Evolutionary conservation across 2,329 filamentous ascomycete genomes (phyloP).

Genomic region (Aspergillus viridinutans): DNA sequence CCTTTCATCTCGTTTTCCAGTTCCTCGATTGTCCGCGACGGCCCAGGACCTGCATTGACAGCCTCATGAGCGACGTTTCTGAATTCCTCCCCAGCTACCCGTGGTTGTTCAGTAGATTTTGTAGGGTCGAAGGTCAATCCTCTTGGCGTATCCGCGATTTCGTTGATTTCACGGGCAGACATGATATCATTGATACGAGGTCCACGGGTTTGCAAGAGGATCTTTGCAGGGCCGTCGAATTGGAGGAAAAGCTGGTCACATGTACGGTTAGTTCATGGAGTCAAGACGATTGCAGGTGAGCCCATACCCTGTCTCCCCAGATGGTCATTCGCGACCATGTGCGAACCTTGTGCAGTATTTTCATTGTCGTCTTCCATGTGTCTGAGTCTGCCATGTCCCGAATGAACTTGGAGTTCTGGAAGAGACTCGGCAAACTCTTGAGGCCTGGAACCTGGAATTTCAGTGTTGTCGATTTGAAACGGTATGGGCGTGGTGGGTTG

Average conservation of each 20-base stretch:
- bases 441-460: constrained; percentile 72
- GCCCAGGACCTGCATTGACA: constrained; percentile 20
- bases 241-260: constrained; percentile 67
- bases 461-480: constrained; percentile 72
- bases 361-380: constrained; percentile 66
- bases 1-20: constrained; percentile 29
- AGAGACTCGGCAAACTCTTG: constrained; percentile 54
- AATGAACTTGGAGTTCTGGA: constrained; percentile 71
- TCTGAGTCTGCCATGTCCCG: constrained; percentile 65
- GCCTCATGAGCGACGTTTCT: constrained; percentile 19
- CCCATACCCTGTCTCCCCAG: constrained; percentile 76
- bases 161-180: constrained; percentile 74
- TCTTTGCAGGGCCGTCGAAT: constrained; percentile 79
- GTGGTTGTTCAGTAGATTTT: constrained; percentile 20
- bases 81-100: constrained; percentile 12
- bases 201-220: constrained; percentile 85
- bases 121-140: constrained; percentile 63
- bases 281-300: neutral
- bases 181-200: constrained; percentile 73
- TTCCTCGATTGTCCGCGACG: constrained; percentile 25
- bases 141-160: constrained; percentile 78
- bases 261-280: constrained; percentile 1
- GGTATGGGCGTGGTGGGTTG: constrained; percentile 73
- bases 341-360: constrained; percentile 63
- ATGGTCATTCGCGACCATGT: constrained; percentile 77